These are phyloP conservation scores for Bipolaris gigantea DNA, from an alignment of 2,329 filamentous ascomycete genomes.

Conservation along the genomic window DNA sequence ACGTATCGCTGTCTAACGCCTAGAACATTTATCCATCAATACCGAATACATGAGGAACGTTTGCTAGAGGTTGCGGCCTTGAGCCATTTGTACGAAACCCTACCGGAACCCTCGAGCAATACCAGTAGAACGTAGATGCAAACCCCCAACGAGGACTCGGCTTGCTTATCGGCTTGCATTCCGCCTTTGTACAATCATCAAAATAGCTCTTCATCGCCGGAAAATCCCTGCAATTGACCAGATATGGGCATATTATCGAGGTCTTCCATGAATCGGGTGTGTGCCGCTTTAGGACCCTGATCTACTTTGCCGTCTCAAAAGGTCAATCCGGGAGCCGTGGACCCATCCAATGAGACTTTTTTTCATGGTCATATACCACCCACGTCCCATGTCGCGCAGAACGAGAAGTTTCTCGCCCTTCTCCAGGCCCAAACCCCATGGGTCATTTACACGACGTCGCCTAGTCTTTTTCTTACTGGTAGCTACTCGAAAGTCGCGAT, in stretches of 20 bases:
- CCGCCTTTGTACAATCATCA: constrained; percentile 19
- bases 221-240: constrained; percentile 25
- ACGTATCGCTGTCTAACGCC: background rate
- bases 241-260: constrained; percentile 18
- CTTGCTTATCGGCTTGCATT: constrained; percentile 27
- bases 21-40: constrained; percentile 24
- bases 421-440: constrained; percentile 29
- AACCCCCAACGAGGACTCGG: constrained; percentile 19
- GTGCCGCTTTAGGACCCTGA: constrained; percentile 20
- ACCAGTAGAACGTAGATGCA: constrained; percentile 34
- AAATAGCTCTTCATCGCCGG: constrained; percentile 24
- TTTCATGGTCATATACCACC: constrained; percentile 29
- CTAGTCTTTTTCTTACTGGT: constrained; percentile 24
- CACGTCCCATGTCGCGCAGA: constrained; percentile 23
- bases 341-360: constrained; percentile 23
- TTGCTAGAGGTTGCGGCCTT: constrained; percentile 34
- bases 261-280: constrained; percentile 21
- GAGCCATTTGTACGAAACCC: constrained; percentile 28
- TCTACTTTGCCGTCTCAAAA: constrained; percentile 19
- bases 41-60: constrained; percentile 37
- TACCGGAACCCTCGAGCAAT: constrained; percentile 31
- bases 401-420: constrained; percentile 31
- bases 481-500: constrained; percentile 20
- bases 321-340: constrained; percentile 29
- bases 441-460: constrained; percentile 26